Evolutionary conservation across 371 early-diverging fungal species (phyloP).

Genomic region (Catenaria anguillulae): DNA sequence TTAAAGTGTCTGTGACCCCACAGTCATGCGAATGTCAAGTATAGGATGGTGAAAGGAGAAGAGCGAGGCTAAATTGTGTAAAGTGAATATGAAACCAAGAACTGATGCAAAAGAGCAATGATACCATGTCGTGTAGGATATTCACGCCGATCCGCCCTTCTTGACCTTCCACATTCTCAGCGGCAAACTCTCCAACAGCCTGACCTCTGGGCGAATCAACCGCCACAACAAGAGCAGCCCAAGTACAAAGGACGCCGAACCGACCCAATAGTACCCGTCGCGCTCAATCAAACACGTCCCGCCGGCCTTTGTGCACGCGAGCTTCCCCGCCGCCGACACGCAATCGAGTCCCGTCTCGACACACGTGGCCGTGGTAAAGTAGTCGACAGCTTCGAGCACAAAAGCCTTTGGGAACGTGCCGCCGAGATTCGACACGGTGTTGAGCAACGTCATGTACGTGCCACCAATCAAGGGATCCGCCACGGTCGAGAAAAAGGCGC

Average conservation of each 20-base stretch:
- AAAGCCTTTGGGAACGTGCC: slow-evolving; percentile 95
- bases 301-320: slow-evolving; percentile 38
- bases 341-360: slow-evolving; percentile 37
- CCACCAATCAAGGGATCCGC: slow-evolving; percentile 87
- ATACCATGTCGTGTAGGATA: too few species aligned
- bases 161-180: slow-evolving; percentile 20
- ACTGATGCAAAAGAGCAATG: too few species aligned
- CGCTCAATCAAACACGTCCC: slow-evolving; percentile 48
- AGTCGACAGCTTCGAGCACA: slow-evolving; percentile 85
- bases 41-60: too few species aligned
- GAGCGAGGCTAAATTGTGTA: too few species aligned
- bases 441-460: slow-evolving; percentile 85
- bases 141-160: too few species aligned
- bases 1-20: too few species aligned
- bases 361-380: slow-evolving; percentile 52
- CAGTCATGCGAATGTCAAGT: too few species aligned
- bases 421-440: slow-evolving; percentile 90
- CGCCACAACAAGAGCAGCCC: slow-evolving; percentile 39
- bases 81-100: too few species aligned
- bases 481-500: slow-evolving; percentile 84
- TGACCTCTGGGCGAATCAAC: slow-evolving; percentile 52
- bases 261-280: slow-evolving; percentile 81
- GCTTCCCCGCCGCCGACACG: slow-evolving; percentile 39
- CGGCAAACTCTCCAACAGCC: slow-evolving; percentile 40
- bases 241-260: slow-evolving; percentile 45